phyloP scores from a whole-genome alignment of 1,284 basidiomycete genomes.

The Trichosporon asahii region DNA sequence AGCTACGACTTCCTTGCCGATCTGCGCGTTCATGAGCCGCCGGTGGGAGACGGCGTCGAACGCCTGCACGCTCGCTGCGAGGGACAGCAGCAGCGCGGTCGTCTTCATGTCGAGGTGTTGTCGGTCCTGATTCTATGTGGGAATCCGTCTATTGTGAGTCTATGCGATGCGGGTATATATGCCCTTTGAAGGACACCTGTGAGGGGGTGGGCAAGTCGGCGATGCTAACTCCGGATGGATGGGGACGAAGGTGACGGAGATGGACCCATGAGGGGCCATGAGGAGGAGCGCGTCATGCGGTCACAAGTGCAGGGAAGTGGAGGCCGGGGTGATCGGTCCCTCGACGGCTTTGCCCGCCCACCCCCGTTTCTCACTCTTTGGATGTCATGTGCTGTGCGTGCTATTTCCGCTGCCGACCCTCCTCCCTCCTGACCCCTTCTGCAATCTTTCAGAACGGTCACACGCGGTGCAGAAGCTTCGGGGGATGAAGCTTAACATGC shows the following conservation, averaged over 20 bases:
- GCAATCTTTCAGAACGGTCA: no score
- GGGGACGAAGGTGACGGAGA: background rate
- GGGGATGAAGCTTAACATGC: background rate
- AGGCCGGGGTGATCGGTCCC: background rate
- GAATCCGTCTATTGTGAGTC: background rate
- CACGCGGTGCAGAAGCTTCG: background rate
- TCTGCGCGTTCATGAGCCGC: background rate
- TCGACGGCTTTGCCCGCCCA: slow-evolving; percentile 5
- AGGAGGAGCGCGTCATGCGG: background rate
- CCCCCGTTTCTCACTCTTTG: background rate
- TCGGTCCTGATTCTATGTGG: background rate
- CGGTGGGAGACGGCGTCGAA: background rate
- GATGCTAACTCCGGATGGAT: background rate
- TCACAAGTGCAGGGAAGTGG: background rate
- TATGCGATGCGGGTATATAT: background rate
- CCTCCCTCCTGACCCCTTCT: no score
- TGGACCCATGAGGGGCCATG: background rate
- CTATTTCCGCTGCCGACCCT: background rate
- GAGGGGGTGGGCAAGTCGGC: background rate
- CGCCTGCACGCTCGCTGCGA: background rate
- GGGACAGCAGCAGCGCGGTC: background rate
- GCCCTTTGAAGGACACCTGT: background rate
- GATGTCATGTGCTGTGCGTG: background rate
- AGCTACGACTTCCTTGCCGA: background rate
- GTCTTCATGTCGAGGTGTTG: background rate